Evolutionary conservation across 192 early-diverging fungal genomes (phyloP).

Genomic region (Backusella macrospora): DNA sequence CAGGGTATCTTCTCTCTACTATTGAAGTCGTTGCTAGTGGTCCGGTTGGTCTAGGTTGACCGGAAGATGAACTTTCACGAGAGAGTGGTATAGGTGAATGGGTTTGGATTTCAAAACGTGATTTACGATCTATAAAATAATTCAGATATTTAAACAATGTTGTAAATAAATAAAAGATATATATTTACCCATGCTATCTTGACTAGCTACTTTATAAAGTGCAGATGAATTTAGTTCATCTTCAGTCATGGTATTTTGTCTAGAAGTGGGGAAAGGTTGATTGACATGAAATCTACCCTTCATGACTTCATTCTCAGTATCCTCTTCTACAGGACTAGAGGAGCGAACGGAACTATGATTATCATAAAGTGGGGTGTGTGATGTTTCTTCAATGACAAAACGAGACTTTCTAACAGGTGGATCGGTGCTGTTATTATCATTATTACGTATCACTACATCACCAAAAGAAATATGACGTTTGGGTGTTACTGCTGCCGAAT

Average conservation of each 20-base stretch:
- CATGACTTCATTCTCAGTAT: conserved; percentile 45
- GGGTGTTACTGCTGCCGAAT: conserved; percentile 3
- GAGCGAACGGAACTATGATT: not conserved
- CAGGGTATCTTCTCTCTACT: conserved; percentile 10
- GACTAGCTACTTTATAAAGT: conserved; percentile 22
- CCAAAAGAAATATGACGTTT: conserved; percentile 52
- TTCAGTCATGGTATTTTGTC: conserved; percentile 9
- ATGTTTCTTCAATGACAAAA: conserved; percentile 41
- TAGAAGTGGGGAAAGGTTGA: not conserved
- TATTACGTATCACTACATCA: conserved; percentile 41
- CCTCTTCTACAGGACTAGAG: conserved; percentile 21
- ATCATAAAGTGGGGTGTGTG: not conserved
- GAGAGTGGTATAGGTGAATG: conserved; percentile 21
- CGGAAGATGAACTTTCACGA: conserved; percentile 32
- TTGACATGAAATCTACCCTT: conserved; percentile 81
- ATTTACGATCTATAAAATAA: conserved; percentile 43
- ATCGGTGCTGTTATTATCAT: conserved; percentile 15
- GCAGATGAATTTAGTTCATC: not conserved
- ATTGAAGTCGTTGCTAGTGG: not conserved
- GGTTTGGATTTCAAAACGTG: conserved; percentile 39
- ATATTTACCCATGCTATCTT: conserved; percentile 29
- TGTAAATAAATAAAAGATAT: not conserved
- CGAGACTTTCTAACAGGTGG: conserved; percentile 34
- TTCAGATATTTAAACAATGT: not conserved
- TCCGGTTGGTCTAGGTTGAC: conserved; percentile 1